Evolutionary conservation across 148 eudicot genomes (phyloP).

Genomic region (Drosera capensis): DNA sequence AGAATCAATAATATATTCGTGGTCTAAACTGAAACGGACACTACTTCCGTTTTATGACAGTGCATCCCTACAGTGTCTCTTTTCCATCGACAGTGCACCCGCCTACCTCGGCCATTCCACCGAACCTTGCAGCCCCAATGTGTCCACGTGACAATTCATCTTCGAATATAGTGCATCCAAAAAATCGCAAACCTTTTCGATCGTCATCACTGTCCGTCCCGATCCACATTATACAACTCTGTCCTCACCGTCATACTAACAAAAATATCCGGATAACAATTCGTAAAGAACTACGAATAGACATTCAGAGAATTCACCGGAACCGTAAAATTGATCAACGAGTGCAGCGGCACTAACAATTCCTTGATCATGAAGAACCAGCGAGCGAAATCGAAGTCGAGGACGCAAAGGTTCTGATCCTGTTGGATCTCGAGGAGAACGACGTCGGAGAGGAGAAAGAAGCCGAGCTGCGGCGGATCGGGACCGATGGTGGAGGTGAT

Average conservation of each 20-base stretch:
- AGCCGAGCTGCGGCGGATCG: conserved; percentile 60
- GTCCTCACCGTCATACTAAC: conserved; percentile 67
- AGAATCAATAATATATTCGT: no score
- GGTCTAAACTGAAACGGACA: no score
- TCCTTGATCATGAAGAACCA: conserved; percentile 54
- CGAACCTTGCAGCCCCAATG: no score
- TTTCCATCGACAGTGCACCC: no score
- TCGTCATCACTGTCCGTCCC: conserved; percentile 25
- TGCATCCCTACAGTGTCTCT: no score
- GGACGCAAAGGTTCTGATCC: conserved; percentile 47
- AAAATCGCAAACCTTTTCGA: no score
- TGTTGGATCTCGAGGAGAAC: conserved; percentile 66
- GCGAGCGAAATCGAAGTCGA: conserved; percentile 41
- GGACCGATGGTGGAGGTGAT: conserved; percentile 26
- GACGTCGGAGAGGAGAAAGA: conserved; percentile 73
- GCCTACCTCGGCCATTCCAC: no score
- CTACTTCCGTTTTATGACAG: no score
- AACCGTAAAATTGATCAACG: conserved; percentile 31
- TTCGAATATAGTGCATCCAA: no score
- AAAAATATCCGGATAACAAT: conserved; percentile 49
- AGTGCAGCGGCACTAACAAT: conserved; percentile 58
- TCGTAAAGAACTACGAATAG: conserved; percentile 66
- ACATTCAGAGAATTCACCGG: conserved; percentile 45
- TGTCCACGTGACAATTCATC: no score
- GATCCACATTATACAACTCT: conserved; percentile 53